These are phyloP conservation scores for Erodium maritimum DNA, from an alignment of 345 rosid genomes.

Conservation along the genomic window DNA sequence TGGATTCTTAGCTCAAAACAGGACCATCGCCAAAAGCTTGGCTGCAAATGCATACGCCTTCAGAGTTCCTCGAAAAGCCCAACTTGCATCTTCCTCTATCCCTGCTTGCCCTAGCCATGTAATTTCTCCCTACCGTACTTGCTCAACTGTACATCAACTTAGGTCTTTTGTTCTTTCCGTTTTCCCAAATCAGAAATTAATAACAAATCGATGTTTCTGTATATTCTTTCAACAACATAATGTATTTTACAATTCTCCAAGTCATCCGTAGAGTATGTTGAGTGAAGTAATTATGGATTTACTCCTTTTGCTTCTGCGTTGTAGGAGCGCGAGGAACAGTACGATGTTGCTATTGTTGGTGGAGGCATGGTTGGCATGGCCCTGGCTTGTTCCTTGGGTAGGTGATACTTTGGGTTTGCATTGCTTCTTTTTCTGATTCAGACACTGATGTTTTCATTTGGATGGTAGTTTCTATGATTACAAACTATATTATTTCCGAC, in stretches of 20 bases:
- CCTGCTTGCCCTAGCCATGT: not conserved
- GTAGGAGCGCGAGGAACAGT: constrained; percentile 31
- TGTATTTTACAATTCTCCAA: too few species aligned
- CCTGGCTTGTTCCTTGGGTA: constrained; percentile 86
- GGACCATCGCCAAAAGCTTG: not conserved
- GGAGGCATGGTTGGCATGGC: constrained; percentile 99
- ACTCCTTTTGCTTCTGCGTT: constrained; percentile 4
- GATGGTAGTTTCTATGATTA: not conserved
- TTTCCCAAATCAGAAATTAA: not conserved
- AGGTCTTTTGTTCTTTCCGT: not conserved
- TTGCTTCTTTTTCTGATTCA: not conserved
- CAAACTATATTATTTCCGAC: too few species aligned
- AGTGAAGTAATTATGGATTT: constrained; percentile 5
- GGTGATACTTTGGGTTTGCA: constrained; percentile 5
- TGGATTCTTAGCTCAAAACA: not conserved
- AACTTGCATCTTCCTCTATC: not conserved
- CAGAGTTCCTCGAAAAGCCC: not conserved
- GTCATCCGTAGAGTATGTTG: too few species aligned
- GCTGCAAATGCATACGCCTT: not conserved
- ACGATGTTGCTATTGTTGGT: constrained; percentile 85
- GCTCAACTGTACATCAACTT: not conserved
- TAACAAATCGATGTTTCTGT: not conserved
- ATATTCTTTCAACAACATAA: not conserved
- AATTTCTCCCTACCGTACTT: not conserved
- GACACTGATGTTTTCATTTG: not conserved